phyloP scores from a whole-genome alignment of 768 basidiomycete species.

The Tephrocybe sp. region DNA sequence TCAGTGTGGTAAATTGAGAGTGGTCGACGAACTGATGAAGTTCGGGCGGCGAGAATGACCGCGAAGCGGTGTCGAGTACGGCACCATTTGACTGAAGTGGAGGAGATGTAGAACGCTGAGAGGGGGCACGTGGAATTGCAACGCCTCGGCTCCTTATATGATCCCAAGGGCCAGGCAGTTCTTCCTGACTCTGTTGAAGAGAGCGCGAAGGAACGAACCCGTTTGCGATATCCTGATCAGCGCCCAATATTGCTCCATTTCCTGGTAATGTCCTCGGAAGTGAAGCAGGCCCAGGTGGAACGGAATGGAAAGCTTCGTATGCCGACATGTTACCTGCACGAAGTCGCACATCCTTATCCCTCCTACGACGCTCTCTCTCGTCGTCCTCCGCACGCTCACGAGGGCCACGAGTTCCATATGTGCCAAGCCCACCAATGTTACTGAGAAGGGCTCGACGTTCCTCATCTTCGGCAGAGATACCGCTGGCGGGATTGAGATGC shows the following conservation, averaged over 20 bases:
- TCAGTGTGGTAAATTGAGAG: constrained; percentile 8
- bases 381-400: constrained; percentile 66
- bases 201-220: constrained; percentile 15
- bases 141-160: constrained; percentile 20
- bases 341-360: constrained; percentile 47
- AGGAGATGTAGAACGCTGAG: constrained; percentile 37
- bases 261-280: constrained; percentile 34
- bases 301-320: constrained; percentile 79
- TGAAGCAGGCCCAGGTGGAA: constrained; percentile 26
- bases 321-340: constrained; percentile 44
- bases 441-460: constrained; percentile 41
- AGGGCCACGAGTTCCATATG: constrained; percentile 42
- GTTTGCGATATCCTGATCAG: constrained; percentile 15
- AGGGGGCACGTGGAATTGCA: constrained; percentile 19
- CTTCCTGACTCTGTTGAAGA: constrained; percentile 23
- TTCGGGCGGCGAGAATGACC: constrained; percentile 17
- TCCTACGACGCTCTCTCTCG: constrained; percentile 47
- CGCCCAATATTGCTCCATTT: constrained; percentile 14
- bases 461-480: constrained; percentile 34
- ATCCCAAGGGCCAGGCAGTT: constrained; percentile 46
- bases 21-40: constrained; percentile 16
- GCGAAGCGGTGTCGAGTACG: constrained; percentile 9
- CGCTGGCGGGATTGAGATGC: constrained; percentile 10
- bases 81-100: constrained; percentile 9
- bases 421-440: constrained; percentile 33